Percentiles rank a stretch among this genome's conserved stretches.
phyloP scores from a whole-genome alignment of 148 eudicot genomes.

The Fagopyrum homotropicum region DNA sequence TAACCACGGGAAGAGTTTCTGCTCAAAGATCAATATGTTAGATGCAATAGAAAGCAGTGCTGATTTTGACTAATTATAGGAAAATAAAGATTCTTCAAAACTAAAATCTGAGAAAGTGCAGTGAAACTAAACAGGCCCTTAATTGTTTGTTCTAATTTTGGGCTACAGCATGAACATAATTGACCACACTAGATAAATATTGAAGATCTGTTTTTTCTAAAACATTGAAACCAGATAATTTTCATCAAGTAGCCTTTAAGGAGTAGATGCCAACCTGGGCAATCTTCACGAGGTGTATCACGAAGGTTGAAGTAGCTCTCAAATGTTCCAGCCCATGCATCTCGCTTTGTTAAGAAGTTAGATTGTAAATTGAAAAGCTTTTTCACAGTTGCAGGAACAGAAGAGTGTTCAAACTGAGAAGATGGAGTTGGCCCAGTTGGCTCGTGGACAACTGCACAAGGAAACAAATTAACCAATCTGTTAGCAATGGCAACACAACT shows the following conservation, averaged over 20 bases:
- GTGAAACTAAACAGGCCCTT: neutral
- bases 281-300: constrained; percentile 77
- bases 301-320: constrained; percentile 70
- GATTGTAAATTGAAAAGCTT: constrained; percentile 73
- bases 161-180: neutral
- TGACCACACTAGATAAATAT: neutral
- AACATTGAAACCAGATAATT: neutral
- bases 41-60: neutral
- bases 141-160: neutral
- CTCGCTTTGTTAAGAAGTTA: constrained; percentile 76
- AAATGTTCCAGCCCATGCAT: constrained; percentile 95
- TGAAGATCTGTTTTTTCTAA: neutral
- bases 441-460: constrained; percentile 64
- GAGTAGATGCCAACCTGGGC: constrained; percentile 56
- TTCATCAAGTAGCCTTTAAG: neutral
- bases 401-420: constrained; percentile 85
- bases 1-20: constrained; percentile 76
- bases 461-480: constrained; percentile 14
- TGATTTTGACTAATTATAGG: neutral
- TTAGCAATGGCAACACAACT: neutral
- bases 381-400: constrained; percentile 86
- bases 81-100: no score
- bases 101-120: no score
- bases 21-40: constrained; percentile 11
- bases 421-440: constrained; percentile 72